Evolutionary conservation across 805 yeast species (phyloP), one percentile per base, ranked within the genome.

Genomic region (Phaffomyces thermotolerans): DNA sequence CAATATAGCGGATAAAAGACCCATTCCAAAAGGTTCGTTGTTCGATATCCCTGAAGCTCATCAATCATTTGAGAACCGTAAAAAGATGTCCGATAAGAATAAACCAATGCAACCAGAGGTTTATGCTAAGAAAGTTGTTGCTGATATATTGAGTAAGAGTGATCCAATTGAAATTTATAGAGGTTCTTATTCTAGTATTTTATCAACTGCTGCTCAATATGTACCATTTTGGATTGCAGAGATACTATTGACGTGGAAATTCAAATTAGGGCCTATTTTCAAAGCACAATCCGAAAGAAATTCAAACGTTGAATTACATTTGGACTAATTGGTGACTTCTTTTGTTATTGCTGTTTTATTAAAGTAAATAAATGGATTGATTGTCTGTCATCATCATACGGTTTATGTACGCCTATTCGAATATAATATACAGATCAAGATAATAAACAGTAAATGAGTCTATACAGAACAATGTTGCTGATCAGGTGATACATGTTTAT

Each of bases 1-100:
- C 0, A 70, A 79, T 44, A 82, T 85, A 52, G 84, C 79, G 0
- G 91, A 84, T 52, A 75, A 67, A 3, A 69, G 87, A 51, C 72
- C 76, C 1, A 58, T 83, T 31, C 83, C 85, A 4, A 60, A 60
- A n/a, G 62, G 56, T 23, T 81, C 90, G 0, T 54, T 76, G 37
- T 83, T 69, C 56, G 66, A 73, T 45, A 63, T 61, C 36, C 73
- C 75, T 4, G 84, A 73, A 40, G 78, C 79, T 42, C 57, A 59
- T 20, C 66, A 63, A 20, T 74, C 81, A 0, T 65, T 81, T 46
- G 64, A 57, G 22, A 63, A 57, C 34, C 70, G 91, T 59, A 73
- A 74, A 52, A 59, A 67, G 37, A 78, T 84, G 84, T 78, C 86
- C 0, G 70, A 57, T 31, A 67, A 72, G 15, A 75, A 76, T 59